A percentile compares a stretch with the other conserved stretches of the same genome.
Evolutionary conservation across 352 stramenopile genomes (phyloP).

Genomic region (Phytophthora crassamura): DNA sequence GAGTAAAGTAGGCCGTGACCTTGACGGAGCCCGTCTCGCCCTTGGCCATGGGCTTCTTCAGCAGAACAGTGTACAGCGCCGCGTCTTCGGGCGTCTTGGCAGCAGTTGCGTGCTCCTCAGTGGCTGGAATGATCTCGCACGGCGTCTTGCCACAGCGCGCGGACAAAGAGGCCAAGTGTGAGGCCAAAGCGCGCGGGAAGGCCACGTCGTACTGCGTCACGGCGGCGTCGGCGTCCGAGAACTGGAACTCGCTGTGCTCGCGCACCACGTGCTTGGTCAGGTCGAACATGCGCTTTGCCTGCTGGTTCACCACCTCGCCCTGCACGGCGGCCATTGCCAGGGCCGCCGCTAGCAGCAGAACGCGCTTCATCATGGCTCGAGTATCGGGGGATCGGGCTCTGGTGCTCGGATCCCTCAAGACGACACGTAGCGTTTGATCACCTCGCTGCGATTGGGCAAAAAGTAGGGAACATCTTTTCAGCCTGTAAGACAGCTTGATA

Average conservation of each 20-base stretch:
- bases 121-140: constrained; percentile 69
- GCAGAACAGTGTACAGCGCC: constrained; percentile 74
- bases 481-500: constrained; percentile 3
- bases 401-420: constrained; percentile 19
- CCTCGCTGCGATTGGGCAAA: constrained; percentile 24
- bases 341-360: constrained; percentile 42
- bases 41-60: constrained; percentile 63
- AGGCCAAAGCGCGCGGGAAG: constrained; percentile 61
- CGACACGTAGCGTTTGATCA: constrained; percentile 38
- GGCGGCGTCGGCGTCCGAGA: constrained; percentile 63
- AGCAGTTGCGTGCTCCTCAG: constrained; percentile 34
- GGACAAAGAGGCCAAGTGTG: constrained; percentile 61
- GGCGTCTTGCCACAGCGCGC: constrained; percentile 78
- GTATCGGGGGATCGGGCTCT: neutral
- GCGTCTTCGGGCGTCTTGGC: constrained; percentile 38
- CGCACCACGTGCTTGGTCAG: constrained; percentile 86
- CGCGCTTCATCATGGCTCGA: constrained; percentile 37
- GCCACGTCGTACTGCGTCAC: constrained; percentile 71
- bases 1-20: constrained; percentile 81
- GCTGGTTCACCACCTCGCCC: constrained; percentile 72
- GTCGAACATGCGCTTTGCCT: constrained; percentile 84
- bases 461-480: constrained; percentile 13
- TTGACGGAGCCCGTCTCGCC: constrained; percentile 71
- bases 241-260: constrained; percentile 75
- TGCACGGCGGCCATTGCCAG: constrained; percentile 41